Evolutionary conservation across 2,329 filamentous ascomycete species (phyloP).

Genomic region (Ophiosphaerella narmari): DNA sequence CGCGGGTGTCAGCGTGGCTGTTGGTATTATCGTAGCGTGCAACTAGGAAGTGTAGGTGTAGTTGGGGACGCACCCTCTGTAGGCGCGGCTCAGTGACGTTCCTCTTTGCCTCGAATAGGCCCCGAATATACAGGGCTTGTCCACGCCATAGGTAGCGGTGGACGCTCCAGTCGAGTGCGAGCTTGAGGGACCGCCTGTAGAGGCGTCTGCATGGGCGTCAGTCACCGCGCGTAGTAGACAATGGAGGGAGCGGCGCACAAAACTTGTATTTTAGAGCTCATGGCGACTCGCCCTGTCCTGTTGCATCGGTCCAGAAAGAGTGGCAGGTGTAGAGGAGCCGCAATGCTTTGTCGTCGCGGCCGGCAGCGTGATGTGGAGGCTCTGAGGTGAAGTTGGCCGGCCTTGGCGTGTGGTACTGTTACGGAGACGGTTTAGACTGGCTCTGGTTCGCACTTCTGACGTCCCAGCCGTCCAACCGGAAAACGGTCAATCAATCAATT

Average conservation of each 20-base stretch:
- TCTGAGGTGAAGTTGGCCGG: conserved; percentile 24
- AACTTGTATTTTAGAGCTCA: conserved; percentile 48
- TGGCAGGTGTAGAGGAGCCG: conserved; percentile 21
- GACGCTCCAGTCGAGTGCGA: conserved; percentile 93
- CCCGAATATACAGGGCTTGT: conserved; percentile 93
- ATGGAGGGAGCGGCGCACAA: conserved; percentile 33
- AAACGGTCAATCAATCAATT: conserved; percentile 31
- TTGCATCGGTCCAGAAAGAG: conserved; percentile 17
- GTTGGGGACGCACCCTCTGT: conserved; percentile 68
- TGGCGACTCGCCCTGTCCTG: conserved; percentile 29
- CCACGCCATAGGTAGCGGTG: conserved; percentile 92
- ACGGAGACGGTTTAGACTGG: conserved; percentile 28
- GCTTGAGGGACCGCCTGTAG: conserved; percentile 90
- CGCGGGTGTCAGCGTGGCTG: conserved; percentile 23
- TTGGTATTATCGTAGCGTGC: background rate
- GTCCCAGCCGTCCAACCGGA: conserved; percentile 5
- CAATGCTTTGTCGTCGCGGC: conserved; percentile 35
- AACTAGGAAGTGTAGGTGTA: background rate
- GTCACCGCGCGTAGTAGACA: conserved; percentile 20
- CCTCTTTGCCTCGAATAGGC: conserved; percentile 92
- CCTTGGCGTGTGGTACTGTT: conserved; percentile 31
- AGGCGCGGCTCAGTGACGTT: conserved; percentile 82
- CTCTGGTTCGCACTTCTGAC: conserved; percentile 6
- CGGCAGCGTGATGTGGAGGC: conserved; percentile 1
- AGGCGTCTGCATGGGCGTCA: conserved; percentile 61